Percentiles rank a stretch among this genome's conserved stretches.
phyloP scores from a whole-genome alignment of 192 early-diverging fungal species.

The Coemansia sp. region DNA sequence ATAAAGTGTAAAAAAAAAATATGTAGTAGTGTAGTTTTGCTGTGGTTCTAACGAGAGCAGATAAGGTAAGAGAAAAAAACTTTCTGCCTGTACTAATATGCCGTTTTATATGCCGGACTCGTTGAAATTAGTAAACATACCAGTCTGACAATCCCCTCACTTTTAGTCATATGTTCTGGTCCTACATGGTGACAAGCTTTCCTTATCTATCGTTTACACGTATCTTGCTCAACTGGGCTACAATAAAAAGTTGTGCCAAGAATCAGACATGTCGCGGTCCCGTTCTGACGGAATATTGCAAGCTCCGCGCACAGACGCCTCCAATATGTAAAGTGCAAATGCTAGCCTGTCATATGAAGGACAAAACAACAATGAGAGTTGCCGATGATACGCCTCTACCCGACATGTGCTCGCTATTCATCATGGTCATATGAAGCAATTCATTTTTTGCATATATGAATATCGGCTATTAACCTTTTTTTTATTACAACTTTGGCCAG shows the following conservation, averaged over 20 bases:
- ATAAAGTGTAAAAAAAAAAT: background rate
- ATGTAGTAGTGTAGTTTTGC: background rate
- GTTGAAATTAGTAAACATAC: background rate
- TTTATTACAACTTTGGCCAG: background rate
- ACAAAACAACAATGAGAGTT: background rate
- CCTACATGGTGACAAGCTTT: background rate
- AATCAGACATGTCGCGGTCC: conserved; percentile 1
- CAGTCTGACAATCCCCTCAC: background rate
- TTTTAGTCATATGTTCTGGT: background rate
- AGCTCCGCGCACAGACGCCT: background rate
- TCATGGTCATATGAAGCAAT: background rate
- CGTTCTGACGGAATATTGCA: background rate
- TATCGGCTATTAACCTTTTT: background rate
- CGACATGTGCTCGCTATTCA: conserved; percentile 1
- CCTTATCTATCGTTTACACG: background rate
- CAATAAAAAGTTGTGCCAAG: background rate
- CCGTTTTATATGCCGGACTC: background rate
- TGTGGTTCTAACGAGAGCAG: background rate
- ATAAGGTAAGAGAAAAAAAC: background rate
- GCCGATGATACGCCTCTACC: background rate
- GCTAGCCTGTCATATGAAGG: background rate
- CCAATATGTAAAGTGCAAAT: background rate
- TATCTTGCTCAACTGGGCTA: background rate
- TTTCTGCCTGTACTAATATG: background rate
- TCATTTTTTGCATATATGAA: conserved; percentile 6